These are phyloP conservation scores for Alternaria solani DNA, from an alignment of 2,329 filamentous ascomycete species.

Conservation along the genomic window DNA sequence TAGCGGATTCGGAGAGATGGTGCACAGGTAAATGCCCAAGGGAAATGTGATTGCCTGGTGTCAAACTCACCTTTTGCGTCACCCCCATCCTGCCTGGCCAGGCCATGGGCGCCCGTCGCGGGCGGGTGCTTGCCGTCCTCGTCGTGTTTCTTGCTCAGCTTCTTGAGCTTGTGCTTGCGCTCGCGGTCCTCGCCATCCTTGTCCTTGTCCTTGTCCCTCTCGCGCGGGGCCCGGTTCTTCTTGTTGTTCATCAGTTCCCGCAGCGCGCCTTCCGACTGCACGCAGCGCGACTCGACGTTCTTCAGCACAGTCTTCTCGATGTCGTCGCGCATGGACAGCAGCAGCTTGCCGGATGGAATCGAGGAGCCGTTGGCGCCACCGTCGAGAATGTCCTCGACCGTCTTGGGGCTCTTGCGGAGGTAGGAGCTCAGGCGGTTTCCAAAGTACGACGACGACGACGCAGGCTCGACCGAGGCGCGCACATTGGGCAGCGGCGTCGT, in stretches of 20 bases:
- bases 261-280: conserved; percentile 77
- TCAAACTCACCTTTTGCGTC: conserved; percentile 61
- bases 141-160: conserved; percentile 83
- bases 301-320: conserved; percentile 65
- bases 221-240: conserved; percentile 67
- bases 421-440: conserved; percentile 65
- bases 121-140: conserved; percentile 68
- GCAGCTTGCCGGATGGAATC: conserved; percentile 66
- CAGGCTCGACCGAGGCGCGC: conserved; percentile 56
- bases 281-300: conserved; percentile 61
- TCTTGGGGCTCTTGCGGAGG: conserved; percentile 65
- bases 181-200: conserved; percentile 57
- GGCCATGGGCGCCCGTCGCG: conserved; percentile 68
- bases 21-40: neutral
- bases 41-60: neutral
- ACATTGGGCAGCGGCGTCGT: conserved; percentile 73
- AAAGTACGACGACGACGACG: conserved; percentile 63
- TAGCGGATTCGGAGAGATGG: neutral
- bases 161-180: conserved; percentile 54
- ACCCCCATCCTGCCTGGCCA: conserved; percentile 70
- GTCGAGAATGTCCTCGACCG: conserved; percentile 75
- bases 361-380: conserved; percentile 62
- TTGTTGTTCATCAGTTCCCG: conserved; percentile 71
- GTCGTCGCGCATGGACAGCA: conserved; percentile 70
- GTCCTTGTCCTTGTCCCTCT: conserved; percentile 60